Evolutionary conservation across 768 basidiomycete species (phyloP).

Genomic region (Mycena albidolilacea): DNA sequence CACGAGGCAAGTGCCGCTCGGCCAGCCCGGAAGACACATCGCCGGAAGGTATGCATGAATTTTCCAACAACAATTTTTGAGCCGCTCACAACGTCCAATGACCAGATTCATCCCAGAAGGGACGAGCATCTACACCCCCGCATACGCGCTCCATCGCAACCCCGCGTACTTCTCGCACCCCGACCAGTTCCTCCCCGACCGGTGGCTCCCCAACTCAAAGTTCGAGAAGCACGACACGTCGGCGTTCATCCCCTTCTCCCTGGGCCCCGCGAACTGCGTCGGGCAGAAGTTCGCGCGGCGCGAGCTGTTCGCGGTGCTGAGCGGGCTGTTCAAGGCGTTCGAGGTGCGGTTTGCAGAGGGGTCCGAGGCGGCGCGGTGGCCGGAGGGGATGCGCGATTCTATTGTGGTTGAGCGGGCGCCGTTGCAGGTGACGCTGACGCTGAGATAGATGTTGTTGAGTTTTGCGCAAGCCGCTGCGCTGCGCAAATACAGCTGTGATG

Average conservation of each 20-base stretch:
- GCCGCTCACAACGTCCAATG: neutral
- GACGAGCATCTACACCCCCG: constrained; percentile 60
- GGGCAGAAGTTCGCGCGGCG: constrained; percentile 48
- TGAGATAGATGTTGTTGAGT: neutral
- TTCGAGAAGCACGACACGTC: constrained; percentile 43
- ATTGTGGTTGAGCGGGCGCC: constrained; percentile 52
- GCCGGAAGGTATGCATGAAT: constrained; percentile 14
- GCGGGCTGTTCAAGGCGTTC: constrained; percentile 54
- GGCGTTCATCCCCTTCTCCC: constrained; percentile 62
- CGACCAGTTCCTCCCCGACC: constrained; percentile 59
- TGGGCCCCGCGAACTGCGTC: constrained; percentile 51
- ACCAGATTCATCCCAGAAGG: constrained; percentile 62
- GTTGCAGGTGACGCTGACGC: constrained; percentile 51
- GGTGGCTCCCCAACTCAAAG: constrained; percentile 49
- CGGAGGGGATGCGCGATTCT: constrained; percentile 52
- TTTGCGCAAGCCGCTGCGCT: too few relatives aligned
- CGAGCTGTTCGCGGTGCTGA: constrained; percentile 58
- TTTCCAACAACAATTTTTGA: neutral
- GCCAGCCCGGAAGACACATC: constrained; percentile 3
- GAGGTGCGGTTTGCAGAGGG: constrained; percentile 54
- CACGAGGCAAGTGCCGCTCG: constrained; percentile 47
- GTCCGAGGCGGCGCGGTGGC: constrained; percentile 51
- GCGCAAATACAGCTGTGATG: too few relatives aligned
- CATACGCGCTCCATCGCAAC: constrained; percentile 62
- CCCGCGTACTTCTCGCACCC: constrained; percentile 63